Base-by-base conservation (phyloP, 441 rosid genomes). In the Melastoma candidum region DNA sequence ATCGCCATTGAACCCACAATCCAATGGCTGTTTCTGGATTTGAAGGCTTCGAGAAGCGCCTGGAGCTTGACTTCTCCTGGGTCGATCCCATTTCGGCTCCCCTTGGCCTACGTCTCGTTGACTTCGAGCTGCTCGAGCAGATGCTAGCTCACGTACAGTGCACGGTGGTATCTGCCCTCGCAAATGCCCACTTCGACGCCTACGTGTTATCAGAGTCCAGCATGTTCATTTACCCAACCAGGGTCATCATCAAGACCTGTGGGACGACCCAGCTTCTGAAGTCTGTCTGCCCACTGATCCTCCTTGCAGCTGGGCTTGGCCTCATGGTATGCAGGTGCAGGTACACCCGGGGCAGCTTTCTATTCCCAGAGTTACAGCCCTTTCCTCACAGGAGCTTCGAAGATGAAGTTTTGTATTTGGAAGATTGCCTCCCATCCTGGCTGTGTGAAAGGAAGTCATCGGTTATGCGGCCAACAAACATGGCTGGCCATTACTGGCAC, bases 181-280 rank as follows among this genome's bases (percentile, higher is more conserved):
- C 86, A 0, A 92, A 92, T 61, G 85, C 63, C n/a, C 74, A 66
- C 69, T 78, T 92, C 46, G 98, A 92, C 53, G 82, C 98, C 56
- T 92, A 92, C 68, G 95, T 92, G 36, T 74, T 92, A 65, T 92
- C 98, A 1, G 98, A 92, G 65, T 92, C 98, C 3, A 88, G 97
- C 65, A 74, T 92, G 26, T 88, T 92, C 58, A 86, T 88, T 1
- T 92, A 88, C 70, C 98, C 98, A 25, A 79, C 89, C 24, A 92
- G 84, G 66, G 78, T 92, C 74, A 81, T 92, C 71, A 88, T 92
- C 77, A 92, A 92, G 68, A 92, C 98, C 8, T 92, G 98, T 58
- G 98, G 98, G 70, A 92, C 98, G 41, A 92, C 98, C 24, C 92
- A 88, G 66, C 81, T 92, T 25, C 89, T 92, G 60, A 82, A 84